These are phyloP conservation scores for Podila horticola DNA, from an alignment of 192 early-diverging fungal genomes.

Conservation along the genomic window DNA sequence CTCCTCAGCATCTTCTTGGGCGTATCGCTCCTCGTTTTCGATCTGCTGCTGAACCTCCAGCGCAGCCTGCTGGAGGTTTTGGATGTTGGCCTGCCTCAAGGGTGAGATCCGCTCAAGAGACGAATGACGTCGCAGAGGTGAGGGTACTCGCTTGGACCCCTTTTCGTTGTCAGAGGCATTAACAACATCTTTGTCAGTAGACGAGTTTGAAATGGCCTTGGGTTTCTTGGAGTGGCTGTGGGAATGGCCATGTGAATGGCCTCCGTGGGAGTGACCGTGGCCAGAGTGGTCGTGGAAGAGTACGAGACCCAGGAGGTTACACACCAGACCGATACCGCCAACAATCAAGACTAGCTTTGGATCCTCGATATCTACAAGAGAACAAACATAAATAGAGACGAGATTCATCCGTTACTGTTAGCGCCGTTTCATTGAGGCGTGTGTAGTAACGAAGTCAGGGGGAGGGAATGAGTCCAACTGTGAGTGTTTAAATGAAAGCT, in stretches of 20 bases:
- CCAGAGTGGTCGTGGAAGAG: slow-evolving; percentile 77
- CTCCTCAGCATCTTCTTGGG: neutral
- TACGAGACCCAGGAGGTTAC: slow-evolving; percentile 84
- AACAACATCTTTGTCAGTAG: neutral
- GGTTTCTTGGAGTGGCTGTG: slow-evolving; percentile 58
- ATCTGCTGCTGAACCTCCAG: slow-evolving; percentile 35
- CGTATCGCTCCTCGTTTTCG: slow-evolving; percentile 15
- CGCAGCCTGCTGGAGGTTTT: slow-evolving; percentile 30
- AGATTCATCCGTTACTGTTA: slow-evolving; percentile 33
- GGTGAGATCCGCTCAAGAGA: slow-evolving; percentile 39
- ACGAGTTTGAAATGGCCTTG: neutral
- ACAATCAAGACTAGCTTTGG: slow-evolving; percentile 82
- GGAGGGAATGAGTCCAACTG: neutral
- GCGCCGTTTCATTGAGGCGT: slow-evolving; percentile 58
- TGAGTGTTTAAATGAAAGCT: neutral
- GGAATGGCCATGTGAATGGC: slow-evolving; percentile 61
- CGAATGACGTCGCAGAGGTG: slow-evolving; percentile 13
- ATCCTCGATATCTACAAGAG: slow-evolving; percentile 70
- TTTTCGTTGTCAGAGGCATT: neutral
- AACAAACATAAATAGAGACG: slow-evolving; percentile 71
- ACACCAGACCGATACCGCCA: slow-evolving; percentile 77
- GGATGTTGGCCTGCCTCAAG: slow-evolving; percentile 19
- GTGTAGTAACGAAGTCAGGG: neutral
- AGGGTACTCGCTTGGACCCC: neutral
- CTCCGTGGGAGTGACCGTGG: slow-evolving; percentile 32